Base-by-base conservation (phyloP, 352 stramenopile genomes). In the Pythium dissimile region DNA sequence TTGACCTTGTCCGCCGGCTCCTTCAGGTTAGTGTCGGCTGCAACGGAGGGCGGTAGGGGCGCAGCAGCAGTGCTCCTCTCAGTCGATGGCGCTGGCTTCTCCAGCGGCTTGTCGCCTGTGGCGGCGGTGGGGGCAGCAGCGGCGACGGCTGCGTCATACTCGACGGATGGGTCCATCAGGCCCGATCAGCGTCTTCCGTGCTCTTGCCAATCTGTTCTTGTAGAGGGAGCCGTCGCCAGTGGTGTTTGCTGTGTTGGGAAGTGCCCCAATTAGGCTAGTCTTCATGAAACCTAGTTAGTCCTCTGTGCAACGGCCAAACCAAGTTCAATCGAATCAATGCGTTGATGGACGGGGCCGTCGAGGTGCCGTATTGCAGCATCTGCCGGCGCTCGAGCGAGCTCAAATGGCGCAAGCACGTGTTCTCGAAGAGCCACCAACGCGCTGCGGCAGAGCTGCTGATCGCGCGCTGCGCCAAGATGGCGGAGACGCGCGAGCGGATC, bases 361-460 rank as follows among this genome's bases (percentile, higher is more conserved):
- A 81, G 43, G 56, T 62, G 48, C 64, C 76, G 21, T 91, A 64
- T 47, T 91, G 80, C 64, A 28, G 59, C 45, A 66, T 80, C 20
- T 92, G 79, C 60, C 69, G 77, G 26, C 73, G 70, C 59, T 88
- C 80, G 27, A 88, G 76, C 56, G 59, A 76, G 28, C 47, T 72
- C 30, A 84, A 84, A 64, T 92, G 80, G 77, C 67, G 61, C 44
- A 85, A 84, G 56, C 82, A 92, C 59, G 69, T 85, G 18, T 92
- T 84, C 66, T 77, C 72, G 13, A 72, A 64, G n/a, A 52, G 38
- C 16, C 82, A 92, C 63, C 77, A 89, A 43, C 61, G 67, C 24
- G 60, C 60, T 1, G 74, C 74, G 1, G 53, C 47, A 2, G 57
- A 73, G 30, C 86, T 85, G 42, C 64, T 92, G 20, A 41, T 58